Percentiles rank a stretch among this genome's conserved stretches.
These are phyloP conservation scores for Copromyces sp. DNA, from an alignment of 495 filamentous ascomycete species.

Conservation along the genomic window DNA sequence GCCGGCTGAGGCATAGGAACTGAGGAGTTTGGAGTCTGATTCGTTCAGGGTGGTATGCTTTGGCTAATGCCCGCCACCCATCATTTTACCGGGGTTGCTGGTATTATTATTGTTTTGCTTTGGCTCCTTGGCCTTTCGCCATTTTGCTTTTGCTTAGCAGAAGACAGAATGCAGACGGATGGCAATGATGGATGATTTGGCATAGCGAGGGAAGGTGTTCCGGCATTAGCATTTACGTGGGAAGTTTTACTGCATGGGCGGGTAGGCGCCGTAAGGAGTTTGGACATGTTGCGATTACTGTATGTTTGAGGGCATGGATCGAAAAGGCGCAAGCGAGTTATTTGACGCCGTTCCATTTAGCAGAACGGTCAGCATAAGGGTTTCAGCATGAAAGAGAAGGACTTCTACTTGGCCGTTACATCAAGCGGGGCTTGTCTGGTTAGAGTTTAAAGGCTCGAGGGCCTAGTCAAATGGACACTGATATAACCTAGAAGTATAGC, in stretches of 20 bases:
- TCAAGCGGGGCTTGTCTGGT: not conserved
- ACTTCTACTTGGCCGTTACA: not conserved
- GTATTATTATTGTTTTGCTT: not conserved
- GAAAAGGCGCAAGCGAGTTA: not conserved
- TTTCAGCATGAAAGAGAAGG: not conserved
- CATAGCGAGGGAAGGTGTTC: not conserved
- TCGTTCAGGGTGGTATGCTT: not conserved
- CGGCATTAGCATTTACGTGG: not conserved
- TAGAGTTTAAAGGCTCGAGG: not conserved
- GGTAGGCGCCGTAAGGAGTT: not conserved
- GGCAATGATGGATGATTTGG: not conserved
- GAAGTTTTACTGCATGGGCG: not conserved
- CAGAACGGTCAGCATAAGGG: not conserved
- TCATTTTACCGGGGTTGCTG: not conserved
- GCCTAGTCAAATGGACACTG: not conserved
- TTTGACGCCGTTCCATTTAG: not conserved
- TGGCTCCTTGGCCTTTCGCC: not conserved
- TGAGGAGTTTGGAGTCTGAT: not conserved
- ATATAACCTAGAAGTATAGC: not conserved
- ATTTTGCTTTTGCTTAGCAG: not conserved
- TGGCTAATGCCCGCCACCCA: not conserved
- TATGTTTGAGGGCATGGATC: not conserved
- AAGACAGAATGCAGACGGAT: not conserved
- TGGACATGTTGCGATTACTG: not conserved
- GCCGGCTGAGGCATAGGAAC: not conserved